Evolutionary conservation across 345 rosid species (phyloP), one percentile per base, ranked within the genome.

Genomic region (Syzygium aqueum): DNA sequence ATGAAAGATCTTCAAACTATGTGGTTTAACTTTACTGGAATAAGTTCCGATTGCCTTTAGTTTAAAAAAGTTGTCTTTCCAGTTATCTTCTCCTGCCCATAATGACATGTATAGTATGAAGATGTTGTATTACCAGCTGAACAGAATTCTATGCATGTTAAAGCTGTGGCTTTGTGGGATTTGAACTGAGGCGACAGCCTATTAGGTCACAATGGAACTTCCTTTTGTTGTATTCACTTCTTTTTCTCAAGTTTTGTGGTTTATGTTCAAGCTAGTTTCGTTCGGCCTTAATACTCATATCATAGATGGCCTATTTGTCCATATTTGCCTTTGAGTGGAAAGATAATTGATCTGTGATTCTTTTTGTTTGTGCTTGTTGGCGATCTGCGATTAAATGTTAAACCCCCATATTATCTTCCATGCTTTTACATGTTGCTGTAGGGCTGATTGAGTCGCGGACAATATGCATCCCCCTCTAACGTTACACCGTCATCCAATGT

Each of bases 401-500:
- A 23, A 9, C 25, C 25, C 53, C 25, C 63, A 56, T 57, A 9
- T 57, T 57, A 23, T 57, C 12, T 57, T 23, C 63, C 82, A 19
- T 9, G 23, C 13, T 73, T 73, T 73, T 37, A 17, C 49, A 19
- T 10, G 14, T 22, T 37, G 82, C 12, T 73, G 49, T 37, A 73
- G 82, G 82, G 82, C 27, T 37, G 49, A 25, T 73, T 73, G 82
- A 73, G 2, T 73, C 8, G 15, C 0, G 1, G 82, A 28, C 78
- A 89, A 89, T 90, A 95, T 97, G 99, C 99, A 96, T 93, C 99
- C 99, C 91, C 99, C 98, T 37, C 90, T 97, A 90, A 94, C 99
- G 21, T 90, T 97, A 77, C 99, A 97, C 83, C 91, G 95, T 87
- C 99, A 97, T 86, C 99, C 98, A 2, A 95, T 96, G 98, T 96